Evolutionary conservation across 2,329 filamentous ascomycete species (phyloP), one percentile per base, ranked within the genome.

Genomic region (Capronia coronata): DNA sequence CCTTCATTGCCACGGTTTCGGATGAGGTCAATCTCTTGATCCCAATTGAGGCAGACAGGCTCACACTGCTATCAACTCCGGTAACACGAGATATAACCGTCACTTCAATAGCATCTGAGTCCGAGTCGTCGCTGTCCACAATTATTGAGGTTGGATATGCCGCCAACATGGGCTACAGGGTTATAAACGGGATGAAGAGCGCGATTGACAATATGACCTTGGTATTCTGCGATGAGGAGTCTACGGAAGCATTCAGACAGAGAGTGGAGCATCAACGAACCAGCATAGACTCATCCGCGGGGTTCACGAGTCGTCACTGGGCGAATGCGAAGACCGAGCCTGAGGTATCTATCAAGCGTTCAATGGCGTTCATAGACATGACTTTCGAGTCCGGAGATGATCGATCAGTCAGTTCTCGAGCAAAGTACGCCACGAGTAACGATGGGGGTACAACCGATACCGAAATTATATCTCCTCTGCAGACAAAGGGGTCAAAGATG

Each of bases 121-220:
- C 48, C 4, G 42, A 51, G 5, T 21, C 48, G 2, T 16, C 38
- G n/a, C 42, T 23, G n/a, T 54, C 48, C 11, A 41, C 42, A 7
- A 29, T 48, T 14, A n/a, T 51, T 19, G 52, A 55, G 19, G 40
- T 55, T 19, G 18, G 19, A 22, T 55, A 48, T 18, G 30, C 30
- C 6, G 35, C 37, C 14, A 43, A 48, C 23, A 42, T 42, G 19
- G 52, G 52, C 13, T 50, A 46, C 23, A 40, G 42, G 6, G 39
- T 43, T 22, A 38, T 48, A 8, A 46, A 55, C 23, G 52, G 48
- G 16, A 23, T 27, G 44, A 55, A 49, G 35, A 46, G 46, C 21
- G 52, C 52, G 2, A 48, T 55, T 37, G 46, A 51, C 34, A 44
- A 10, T 37, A 40, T 51, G 30, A 47, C 43, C 1, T 38, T 51